Percentiles rank a stretch among this genome's conserved stretches.
Evolutionary conservation across 2,329 filamentous ascomycete species (phyloP).

Genomic region (Cladophialophora carrionii): DNA sequence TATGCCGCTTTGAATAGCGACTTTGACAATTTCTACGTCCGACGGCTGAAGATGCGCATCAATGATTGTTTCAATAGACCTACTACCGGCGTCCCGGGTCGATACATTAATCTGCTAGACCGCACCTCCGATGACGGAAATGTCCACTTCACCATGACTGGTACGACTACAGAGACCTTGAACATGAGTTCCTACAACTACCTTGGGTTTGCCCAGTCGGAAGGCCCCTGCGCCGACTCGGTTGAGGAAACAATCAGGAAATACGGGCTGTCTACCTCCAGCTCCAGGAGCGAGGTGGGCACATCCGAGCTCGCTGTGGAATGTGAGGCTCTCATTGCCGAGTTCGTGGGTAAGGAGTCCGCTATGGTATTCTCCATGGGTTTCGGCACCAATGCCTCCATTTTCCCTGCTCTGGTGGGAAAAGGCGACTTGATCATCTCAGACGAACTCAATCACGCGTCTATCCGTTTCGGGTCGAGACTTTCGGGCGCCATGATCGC

Average conservation of each 20-base stretch:
- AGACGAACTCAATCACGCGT: constrained; percentile 96
- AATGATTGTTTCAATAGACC: constrained; percentile 96
- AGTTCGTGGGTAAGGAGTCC: constrained; percentile 90
- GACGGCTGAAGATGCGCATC: constrained; percentile 87
- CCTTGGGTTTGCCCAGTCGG: constrained; percentile 95
- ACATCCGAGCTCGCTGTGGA: constrained; percentile 86
- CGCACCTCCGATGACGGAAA: constrained; percentile 91
- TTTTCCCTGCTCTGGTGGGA: constrained; percentile 87
- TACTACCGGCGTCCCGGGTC: constrained; percentile 88
- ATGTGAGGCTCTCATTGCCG: constrained; percentile 85
- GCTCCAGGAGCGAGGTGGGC: constrained; percentile 79
- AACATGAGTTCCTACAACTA: constrained; percentile 99
- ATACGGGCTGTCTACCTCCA: constrained; percentile 81
- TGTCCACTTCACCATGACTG: constrained; percentile 82
- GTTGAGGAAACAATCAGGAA: constrained; percentile 83
- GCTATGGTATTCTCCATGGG: constrained; percentile 99
- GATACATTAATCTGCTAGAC: constrained; percentile 90
- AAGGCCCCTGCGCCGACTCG: constrained; percentile 91
- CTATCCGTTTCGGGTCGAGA: constrained; percentile 92
- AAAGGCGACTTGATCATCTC: constrained; percentile 95
- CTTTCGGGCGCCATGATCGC: constrained; percentile 92
- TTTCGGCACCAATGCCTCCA: constrained; percentile 90
- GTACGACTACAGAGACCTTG: constrained; percentile 88
- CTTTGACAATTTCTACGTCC: constrained; percentile 98
- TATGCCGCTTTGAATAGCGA: constrained; percentile 96